Conservation (phyloP, 1,284 basidiomycete species). For the Ceratobasidium sp. region DNA sequence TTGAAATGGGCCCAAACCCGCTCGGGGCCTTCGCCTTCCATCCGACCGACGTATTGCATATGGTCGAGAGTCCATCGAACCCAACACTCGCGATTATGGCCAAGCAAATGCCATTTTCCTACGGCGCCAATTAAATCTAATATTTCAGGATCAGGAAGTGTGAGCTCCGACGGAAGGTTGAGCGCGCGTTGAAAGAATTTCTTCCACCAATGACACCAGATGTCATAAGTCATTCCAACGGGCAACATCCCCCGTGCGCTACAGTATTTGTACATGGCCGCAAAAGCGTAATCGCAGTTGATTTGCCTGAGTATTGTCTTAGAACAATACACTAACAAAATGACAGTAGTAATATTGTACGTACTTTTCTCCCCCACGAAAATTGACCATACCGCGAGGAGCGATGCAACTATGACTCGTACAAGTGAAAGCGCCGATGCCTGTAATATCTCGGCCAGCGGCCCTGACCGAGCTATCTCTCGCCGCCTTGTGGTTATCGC, state of each 20-base stretch:
- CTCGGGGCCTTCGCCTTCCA: no score
- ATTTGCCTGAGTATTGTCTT: not conserved
- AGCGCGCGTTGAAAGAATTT: not conserved
- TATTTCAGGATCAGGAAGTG: not conserved
- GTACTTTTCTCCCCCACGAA: not conserved
- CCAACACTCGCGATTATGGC: not conserved
- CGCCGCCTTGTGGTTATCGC: not conserved
- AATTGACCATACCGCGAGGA: not conserved
- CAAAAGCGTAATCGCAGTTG: not conserved
- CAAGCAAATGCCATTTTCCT: slow-evolving; percentile 24
- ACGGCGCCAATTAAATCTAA: slow-evolving; percentile 3
- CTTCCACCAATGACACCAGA: not conserved
- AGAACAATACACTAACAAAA: not conserved
- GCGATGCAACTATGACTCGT: not conserved
- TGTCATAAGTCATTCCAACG: not conserved
- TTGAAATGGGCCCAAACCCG: no score
- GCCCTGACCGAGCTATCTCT: not conserved
- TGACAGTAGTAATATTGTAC: not conserved
- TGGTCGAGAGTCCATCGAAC: not conserved
- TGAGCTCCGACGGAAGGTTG: not conserved
- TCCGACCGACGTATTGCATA: not conserved
- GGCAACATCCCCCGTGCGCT: not conserved
- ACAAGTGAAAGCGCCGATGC: not conserved
- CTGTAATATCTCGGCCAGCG: not conserved
- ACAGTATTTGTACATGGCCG: not conserved